Evolutionary conservation across 1,284 basidiomycete genomes (phyloP).

Genomic region (Leccinum griseonigrum): DNA sequence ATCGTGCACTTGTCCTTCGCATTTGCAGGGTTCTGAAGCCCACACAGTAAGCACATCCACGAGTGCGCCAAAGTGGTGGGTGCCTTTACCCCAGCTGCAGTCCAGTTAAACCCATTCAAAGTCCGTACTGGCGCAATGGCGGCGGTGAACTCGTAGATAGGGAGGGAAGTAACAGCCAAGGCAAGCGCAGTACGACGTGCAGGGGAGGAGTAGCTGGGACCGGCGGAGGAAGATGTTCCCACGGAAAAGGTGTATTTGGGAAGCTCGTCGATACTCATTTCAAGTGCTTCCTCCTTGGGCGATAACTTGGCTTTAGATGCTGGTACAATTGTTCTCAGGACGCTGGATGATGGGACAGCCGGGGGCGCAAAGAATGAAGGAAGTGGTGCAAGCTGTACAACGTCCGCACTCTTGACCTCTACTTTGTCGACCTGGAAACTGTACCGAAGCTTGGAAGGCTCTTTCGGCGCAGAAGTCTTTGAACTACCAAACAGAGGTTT

Average conservation of each 20-base stretch:
- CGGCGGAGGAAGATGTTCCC: constrained; percentile 27
- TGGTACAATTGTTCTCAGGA: neutral
- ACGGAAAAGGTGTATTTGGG: constrained; percentile 29
- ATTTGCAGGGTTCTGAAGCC: constrained; percentile 42
- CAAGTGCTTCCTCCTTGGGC: constrained; percentile 36
- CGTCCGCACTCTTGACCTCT: constrained; percentile 22
- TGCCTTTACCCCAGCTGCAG: constrained; percentile 39
- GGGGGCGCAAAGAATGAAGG: constrained; percentile 20
- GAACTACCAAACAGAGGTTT: constrained; percentile 28
- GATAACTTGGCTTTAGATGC: constrained; percentile 14
- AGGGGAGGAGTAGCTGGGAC: constrained; percentile 34
- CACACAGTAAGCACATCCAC: constrained; percentile 50
- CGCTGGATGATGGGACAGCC: neutral
- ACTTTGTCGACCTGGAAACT: constrained; percentile 51
- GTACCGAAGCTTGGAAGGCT: constrained; percentile 69
- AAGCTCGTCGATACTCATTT: constrained; percentile 27
- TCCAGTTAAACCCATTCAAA: constrained; percentile 41
- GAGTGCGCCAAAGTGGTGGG: constrained; percentile 20
- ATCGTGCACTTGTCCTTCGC: constrained; percentile 49
- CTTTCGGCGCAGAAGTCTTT: constrained; percentile 56
- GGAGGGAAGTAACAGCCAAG: constrained; percentile 35
- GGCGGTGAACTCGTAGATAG: constrained; percentile 43
- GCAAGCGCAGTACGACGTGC: constrained; percentile 36
- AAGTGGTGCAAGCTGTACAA: constrained; percentile 13
- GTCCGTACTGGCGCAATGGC: constrained; percentile 23